phyloP scores from a whole-genome alignment of 1,284 basidiomycete genomes.

The Cryptococcus sp. region DNA sequence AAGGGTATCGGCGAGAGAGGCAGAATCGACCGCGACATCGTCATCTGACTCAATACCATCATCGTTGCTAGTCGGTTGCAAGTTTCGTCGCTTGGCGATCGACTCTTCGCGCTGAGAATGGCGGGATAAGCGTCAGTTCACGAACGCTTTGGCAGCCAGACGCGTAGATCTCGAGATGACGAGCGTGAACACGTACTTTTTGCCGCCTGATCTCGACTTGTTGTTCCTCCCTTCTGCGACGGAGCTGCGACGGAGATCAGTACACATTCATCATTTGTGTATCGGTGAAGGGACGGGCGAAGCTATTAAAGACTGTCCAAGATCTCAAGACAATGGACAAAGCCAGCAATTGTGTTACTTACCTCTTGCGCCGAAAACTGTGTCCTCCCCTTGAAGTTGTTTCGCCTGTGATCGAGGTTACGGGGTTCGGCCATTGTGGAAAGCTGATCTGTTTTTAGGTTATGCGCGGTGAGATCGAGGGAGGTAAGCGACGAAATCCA shows the following conservation, averaged over 20 bases:
- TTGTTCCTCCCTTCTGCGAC: conserved; percentile 92
- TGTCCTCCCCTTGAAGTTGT: conserved; percentile 55
- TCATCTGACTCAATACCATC: conserved; percentile 74
- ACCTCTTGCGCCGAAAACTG: conserved; percentile 55
- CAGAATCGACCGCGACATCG: conserved; percentile 58
- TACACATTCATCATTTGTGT: conserved; percentile 8
- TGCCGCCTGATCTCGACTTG: conserved; percentile 96
- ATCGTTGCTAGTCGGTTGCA: conserved; percentile 67
- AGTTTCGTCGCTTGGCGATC: conserved; percentile 92
- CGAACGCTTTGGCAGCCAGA: neutral
- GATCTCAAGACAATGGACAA: no score
- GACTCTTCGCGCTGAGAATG: conserved; percentile 75
- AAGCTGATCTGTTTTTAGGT: neutral
- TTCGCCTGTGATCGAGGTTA: conserved; percentile 51
- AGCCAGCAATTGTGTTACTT: conserved; percentile 8
- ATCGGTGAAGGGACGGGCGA: neutral
- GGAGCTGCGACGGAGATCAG: conserved; percentile 57
- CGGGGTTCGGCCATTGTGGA: conserved; percentile 42
- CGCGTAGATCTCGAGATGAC: no score
- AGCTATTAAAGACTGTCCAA: no score
- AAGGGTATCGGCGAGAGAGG: conserved; percentile 58
- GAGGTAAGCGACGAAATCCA: neutral
- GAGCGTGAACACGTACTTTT: conserved; percentile 58
- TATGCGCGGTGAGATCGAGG: neutral
- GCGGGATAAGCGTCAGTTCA: neutral